Conservation (phyloP, 2,329 filamentous ascomycete species). For the Fusarium equiseti region DNA sequence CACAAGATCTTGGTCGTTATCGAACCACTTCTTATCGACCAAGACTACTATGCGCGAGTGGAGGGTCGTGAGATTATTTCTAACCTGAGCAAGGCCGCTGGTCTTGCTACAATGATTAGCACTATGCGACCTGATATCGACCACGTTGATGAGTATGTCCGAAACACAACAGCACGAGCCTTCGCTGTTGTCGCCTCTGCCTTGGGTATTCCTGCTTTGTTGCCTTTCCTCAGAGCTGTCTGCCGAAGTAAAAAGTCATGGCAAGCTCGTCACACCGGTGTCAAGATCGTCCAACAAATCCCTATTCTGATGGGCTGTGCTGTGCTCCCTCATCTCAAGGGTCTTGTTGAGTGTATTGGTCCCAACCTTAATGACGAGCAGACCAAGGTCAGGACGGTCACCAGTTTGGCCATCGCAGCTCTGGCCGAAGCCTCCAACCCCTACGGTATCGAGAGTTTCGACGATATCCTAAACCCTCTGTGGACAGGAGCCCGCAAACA, state of each 20-base stretch:
- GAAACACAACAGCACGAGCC: conserved; percentile 95
- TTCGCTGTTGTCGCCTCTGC: conserved; percentile 98
- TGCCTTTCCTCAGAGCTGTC: conserved; percentile 94
- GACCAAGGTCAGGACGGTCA: conserved; percentile 96
- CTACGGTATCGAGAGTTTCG: conserved; percentile 99
- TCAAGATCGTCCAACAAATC: conserved; percentile 99
- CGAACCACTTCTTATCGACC: conserved; percentile 97
- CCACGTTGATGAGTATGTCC: conserved; percentile 97
- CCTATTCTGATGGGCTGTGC: conserved; percentile 99
- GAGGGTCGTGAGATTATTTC: conserved; percentile 99
- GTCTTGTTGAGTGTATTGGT: conserved; percentile 94
- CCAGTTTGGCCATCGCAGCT: conserved; percentile 92
- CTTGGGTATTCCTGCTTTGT: conserved; percentile 91
- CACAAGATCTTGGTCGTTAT: conserved; percentile 99
- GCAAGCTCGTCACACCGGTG: conserved; percentile 97
- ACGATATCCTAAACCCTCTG: conserved; percentile 95
- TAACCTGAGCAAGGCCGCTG: conserved; percentile 95
- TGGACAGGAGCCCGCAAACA: conserved; percentile 98
- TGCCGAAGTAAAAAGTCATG: conserved; percentile 99
- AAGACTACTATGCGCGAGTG: conserved; percentile 98
- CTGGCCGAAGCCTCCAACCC: conserved; percentile 96
- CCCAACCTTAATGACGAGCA: conserved; percentile 98
- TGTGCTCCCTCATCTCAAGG: conserved; percentile 93
- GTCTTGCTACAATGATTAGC: conserved; percentile 98
- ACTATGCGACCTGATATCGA: conserved; percentile 99